Conservation (phyloP, 78 protist genomes). For the Pigoraptor vietnamica region DNA sequence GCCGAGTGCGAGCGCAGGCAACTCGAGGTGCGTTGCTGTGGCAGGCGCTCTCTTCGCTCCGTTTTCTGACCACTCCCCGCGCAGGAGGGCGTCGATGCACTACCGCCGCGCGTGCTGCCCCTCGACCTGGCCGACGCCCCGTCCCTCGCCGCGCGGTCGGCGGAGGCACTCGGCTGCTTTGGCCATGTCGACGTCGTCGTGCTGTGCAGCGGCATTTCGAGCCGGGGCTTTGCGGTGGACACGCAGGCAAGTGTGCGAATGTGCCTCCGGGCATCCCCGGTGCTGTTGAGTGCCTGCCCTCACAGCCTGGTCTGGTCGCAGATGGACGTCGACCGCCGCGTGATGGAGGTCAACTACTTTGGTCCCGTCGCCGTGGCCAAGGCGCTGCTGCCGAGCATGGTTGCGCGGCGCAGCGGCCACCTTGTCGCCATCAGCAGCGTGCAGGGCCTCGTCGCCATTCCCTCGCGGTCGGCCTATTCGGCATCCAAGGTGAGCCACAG, state of each 20-base stretch:
- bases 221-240: background rate
- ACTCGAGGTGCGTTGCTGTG: background rate
- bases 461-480: constrained; percentile 19
- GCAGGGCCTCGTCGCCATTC: constrained; percentile 10
- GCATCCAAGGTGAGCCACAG: constrained; percentile 23
- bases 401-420: constrained; percentile 15
- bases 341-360: constrained; percentile 18
- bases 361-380: background rate
- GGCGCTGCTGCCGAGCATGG: constrained; percentile 12
- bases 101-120: background rate
- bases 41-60: too few species aligned
- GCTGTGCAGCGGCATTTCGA: background rate
- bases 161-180: background rate
- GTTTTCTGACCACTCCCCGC: background rate
- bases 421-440: constrained; percentile 16
- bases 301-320: background rate
- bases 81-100: background rate
- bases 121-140: background rate
- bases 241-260: background rate
- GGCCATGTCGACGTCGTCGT: background rate
- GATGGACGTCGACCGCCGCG: background rate
- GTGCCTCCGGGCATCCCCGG: background rate
- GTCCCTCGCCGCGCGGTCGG: background rate
- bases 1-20: background rate
- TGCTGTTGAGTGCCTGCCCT: background rate